Conservation (phyloP, 225 moss, liverwort and hornwort genomes). For the Antitrichia curtipendula region DNA sequence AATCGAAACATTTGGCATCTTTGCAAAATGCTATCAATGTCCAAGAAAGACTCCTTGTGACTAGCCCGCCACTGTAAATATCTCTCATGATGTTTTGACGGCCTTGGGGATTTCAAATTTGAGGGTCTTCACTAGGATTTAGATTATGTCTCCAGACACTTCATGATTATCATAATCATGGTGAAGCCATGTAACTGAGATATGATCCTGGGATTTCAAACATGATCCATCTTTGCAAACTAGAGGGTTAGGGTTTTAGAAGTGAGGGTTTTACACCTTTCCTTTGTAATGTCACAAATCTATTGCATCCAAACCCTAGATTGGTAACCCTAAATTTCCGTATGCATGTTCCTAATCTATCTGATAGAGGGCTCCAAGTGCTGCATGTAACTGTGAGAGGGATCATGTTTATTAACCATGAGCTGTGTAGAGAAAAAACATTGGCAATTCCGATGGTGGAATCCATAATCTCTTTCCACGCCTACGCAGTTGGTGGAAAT, state of each 20-base stretch:
- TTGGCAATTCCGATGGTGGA: neutral
- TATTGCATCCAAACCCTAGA: too few species aligned
- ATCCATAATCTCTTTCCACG: neutral
- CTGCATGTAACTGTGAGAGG: neutral
- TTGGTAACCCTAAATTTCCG: neutral
- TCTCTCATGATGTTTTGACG: neutral
- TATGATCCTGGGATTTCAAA: neutral
- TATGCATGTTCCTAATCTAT: neutral
- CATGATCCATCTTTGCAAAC: too few species aligned
- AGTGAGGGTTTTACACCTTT: too few species aligned
- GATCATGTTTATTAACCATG: neutral
- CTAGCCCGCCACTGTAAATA: neutral
- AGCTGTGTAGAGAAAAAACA: neutral
- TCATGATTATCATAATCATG: neutral
- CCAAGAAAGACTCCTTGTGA: neutral
- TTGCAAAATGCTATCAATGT: constrained; percentile 29
- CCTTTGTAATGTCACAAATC: neutral
- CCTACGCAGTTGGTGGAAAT: neutral
- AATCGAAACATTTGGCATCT: constrained; percentile 4
- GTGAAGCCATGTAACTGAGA: neutral
- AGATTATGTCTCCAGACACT: neutral
- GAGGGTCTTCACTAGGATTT: neutral
- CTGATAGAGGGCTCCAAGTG: neutral
- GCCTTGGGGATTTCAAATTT: neutral
- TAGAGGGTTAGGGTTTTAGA: neutral